Percentiles rank a stretch among this genome's conserved stretches.
phyloP scores from a whole-genome alignment of 441 rosid genomes.

The Erodium moschatum region DNA sequence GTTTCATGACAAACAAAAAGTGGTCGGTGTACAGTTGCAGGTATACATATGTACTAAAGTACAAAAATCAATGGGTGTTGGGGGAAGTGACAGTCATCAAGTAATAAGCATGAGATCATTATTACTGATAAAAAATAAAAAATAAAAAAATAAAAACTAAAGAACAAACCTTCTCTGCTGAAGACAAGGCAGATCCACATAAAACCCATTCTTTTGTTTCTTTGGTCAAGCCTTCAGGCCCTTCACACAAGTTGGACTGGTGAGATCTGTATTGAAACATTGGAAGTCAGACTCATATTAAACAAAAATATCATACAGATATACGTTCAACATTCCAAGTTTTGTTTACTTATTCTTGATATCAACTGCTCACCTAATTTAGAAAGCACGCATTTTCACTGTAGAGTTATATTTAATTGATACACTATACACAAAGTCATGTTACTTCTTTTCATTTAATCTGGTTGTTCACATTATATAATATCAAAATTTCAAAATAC shows the following conservation, averaged over 20 bases:
- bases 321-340: no score
- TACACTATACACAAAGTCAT: not conserved
- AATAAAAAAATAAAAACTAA: no score
- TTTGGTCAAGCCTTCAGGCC: constrained; percentile 12
- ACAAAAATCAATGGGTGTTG: no score
- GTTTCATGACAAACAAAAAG: no score
- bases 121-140: no score
- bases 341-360: no score
- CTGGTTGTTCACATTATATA: not conserved
- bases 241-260: constrained; percentile 25
- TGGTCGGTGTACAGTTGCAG: no score
- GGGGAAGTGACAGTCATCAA: no score
- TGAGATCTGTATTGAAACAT: constrained; percentile 31
- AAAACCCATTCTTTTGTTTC: constrained; percentile 44
- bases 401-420: not conserved
- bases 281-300: constrained; percentile 7
- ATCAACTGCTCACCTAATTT: not conserved
- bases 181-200: constrained; percentile 79
- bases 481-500: not conserved
- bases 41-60: no score
- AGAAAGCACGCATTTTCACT: not conserved
- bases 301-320: not conserved
- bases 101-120: no score
- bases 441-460: not conserved
- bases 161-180: constrained; percentile 59